A percentile compares a stretch with the other conserved stretches of the same genome.
Evolutionary conservation across 345 rosid genomes (phyloP).

Genomic region (Xanthoceras sorbifolium): DNA sequence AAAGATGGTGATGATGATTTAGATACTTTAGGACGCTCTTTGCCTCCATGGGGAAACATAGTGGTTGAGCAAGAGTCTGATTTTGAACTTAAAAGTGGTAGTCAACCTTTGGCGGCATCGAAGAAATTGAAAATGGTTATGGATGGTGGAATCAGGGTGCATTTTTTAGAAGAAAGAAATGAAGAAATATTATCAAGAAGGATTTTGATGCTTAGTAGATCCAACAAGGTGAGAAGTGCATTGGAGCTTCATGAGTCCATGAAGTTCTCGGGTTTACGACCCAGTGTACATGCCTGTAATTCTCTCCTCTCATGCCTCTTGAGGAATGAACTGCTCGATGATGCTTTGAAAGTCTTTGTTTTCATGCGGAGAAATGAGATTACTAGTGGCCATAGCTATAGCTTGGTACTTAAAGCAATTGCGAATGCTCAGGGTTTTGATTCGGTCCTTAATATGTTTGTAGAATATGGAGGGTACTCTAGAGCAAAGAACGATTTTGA

Average conservation of each 20-base stretch:
- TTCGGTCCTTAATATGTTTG: constrained; percentile 57
- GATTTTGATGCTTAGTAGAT: constrained; percentile 69
- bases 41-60: constrained; percentile 40
- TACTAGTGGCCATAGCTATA: constrained; percentile 63
- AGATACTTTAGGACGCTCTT: constrained; percentile 20
- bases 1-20: constrained; percentile 17
- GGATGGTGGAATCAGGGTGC: constrained; percentile 31
- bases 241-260: constrained; percentile 60
- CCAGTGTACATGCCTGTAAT: constrained; percentile 63
- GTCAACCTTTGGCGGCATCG: constrained; percentile 11
- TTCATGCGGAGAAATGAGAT: constrained; percentile 49
- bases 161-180: constrained; percentile 68
- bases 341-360: constrained; percentile 55
- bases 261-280: constrained; percentile 48
- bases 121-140: constrained; percentile 1
- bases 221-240: constrained; percentile 72
- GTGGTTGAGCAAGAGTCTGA: constrained; percentile 11
- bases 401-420: constrained; percentile 67
- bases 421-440: constrained; percentile 54
- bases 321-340: constrained; percentile 46
- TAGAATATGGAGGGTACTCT: constrained; percentile 43
- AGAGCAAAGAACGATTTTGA: constrained; percentile 45
- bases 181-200: constrained; percentile 64
- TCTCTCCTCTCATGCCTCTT: constrained; percentile 69
- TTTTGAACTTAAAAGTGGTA: constrained; percentile 20